These are phyloP conservation scores for Boletus vermiculosoides DNA, from an alignment of 768 basidiomycete species.

Conservation along the genomic window DNA sequence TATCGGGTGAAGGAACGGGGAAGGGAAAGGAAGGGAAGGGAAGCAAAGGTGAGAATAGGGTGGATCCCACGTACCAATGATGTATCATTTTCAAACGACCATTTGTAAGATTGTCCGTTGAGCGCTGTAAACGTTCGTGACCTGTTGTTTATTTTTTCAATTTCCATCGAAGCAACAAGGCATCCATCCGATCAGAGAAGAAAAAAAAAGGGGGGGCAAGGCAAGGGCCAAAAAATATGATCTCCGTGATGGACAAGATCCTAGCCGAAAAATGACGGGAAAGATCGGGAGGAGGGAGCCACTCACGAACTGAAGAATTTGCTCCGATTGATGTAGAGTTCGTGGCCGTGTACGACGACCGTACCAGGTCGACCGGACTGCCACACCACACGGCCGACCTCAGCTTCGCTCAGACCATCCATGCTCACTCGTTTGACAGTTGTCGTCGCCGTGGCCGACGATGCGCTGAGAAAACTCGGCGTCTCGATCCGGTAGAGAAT, in stretches of 20 bases:
- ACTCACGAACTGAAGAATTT: constrained; percentile 35
- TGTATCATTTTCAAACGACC: constrained; percentile 34
- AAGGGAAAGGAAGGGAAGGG: background rate
- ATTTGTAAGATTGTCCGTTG: constrained; percentile 35
- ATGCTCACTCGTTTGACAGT: constrained; percentile 24
- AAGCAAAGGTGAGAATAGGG: too few relatives aligned
- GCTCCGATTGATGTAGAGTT: constrained; percentile 24
- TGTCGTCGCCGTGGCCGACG: constrained; percentile 19
- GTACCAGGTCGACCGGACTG: constrained; percentile 29
- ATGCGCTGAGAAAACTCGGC: constrained; percentile 11
- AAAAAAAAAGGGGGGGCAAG: background rate
- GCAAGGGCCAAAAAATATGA: constrained; percentile 2
- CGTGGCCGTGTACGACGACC: constrained; percentile 29
- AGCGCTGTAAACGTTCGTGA: constrained; percentile 35
- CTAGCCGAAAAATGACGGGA: background rate
- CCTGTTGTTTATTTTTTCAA: constrained; percentile 10
- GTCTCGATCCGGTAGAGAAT: constrained; percentile 32
- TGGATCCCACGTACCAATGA: constrained; percentile 24
- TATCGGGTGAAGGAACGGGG: background rate
- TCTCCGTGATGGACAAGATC: background rate
- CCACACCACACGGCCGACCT: constrained; percentile 31
- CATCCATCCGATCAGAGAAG: background rate
- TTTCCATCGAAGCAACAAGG: background rate
- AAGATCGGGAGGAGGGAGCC: background rate
- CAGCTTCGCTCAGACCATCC: constrained; percentile 25